A percentile compares a stretch with the other conserved stretches of the same genome.
These are phyloP conservation scores for Apostasia shenzhenica DNA, from an alignment of 106 monocot species.

Conservation along the genomic window DNA sequence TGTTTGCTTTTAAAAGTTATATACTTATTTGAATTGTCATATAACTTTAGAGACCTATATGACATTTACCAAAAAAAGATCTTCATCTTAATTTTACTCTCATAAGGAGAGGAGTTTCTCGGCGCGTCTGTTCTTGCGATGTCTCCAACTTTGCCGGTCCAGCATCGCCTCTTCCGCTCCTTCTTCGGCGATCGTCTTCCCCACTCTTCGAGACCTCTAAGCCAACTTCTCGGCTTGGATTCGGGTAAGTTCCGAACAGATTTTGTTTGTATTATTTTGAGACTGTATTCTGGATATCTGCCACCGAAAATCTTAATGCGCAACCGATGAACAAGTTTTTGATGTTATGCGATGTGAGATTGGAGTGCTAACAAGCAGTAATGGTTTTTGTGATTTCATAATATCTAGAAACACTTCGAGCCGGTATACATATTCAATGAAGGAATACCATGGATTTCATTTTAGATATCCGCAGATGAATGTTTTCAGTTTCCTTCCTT, in stretches of 20 bases:
- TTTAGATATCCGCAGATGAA: too few species aligned
- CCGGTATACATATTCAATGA: too few species aligned
- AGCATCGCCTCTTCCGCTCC: conserved; percentile 69
- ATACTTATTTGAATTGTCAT: too few species aligned
- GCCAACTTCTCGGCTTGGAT: conserved; percentile 7
- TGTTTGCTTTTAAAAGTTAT: too few species aligned
- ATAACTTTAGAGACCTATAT: too few species aligned
- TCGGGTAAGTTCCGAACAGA: conserved; percentile 11
- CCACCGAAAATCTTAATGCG: background rate
- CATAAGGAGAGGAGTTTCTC: too few species aligned
- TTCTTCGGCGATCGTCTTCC: conserved; percentile 66
- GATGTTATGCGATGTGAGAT: background rate
- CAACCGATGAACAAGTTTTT: too few species aligned
- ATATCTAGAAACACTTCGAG: background rate
- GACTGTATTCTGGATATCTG: background rate
- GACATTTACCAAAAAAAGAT: too few species aligned
- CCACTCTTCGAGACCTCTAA: conserved; percentile 22
- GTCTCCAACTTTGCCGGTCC: conserved; percentile 15
- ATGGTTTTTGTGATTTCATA: background rate
- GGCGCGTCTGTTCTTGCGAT: background rate
- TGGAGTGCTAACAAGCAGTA: background rate
- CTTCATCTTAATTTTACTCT: too few species aligned
- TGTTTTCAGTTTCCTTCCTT: too few species aligned
- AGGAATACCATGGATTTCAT: too few species aligned
- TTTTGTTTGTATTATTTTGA: background rate